Base-by-base conservation (phyloP, 164 flowering plant genomes). In the Malania oleifera region DNA sequence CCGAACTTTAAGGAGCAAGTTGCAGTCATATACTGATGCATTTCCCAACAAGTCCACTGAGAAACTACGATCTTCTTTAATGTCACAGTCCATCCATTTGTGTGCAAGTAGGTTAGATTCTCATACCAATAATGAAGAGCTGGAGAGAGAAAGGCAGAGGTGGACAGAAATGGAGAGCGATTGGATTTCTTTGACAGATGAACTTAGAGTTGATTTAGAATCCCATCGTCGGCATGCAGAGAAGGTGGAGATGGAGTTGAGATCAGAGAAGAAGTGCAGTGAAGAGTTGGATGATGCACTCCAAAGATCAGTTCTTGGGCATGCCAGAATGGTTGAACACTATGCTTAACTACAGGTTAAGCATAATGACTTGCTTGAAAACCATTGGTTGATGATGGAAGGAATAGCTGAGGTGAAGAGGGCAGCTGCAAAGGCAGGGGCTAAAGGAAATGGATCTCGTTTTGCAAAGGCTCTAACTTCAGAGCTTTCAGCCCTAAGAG, bases 161-260 rank as follows among this genome's bases (percentile, higher is more conserved):
- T 91, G 99, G 99, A 86, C 79, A 34, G 96, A 95, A 69, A 84
- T 81, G 85, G 99, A 95, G 63, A 91, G 99, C 34, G 88, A 83
- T n/a, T 91, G 99, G 99, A 95, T 95, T 56, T 84, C 78, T 22
- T 73, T 91, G 52, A 95, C 99, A 0, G 99, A 95, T 65, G 97
- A 87, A 39, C 75, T 95, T 62, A 85, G 97, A 66, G 56, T 83
- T 17, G 96, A 89, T 60, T 64, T 95, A 20, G 96, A 91, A 56
- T 47, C 80, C 37, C 68, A 70, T 53, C 91, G 99, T 1, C 71
- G 59, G 31, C 81, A 67, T 54, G 89, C 91, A 52, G 96, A 95
- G 77, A 77, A 82, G 68, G 71, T 75, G 55, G 87, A 83, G 74
- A 70, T 57, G 69, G 97, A 95, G 48, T 58, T 95, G 61, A 81